Base-by-base conservation (phyloP, 164 flowering plant species). In the Sedum album region DNA sequence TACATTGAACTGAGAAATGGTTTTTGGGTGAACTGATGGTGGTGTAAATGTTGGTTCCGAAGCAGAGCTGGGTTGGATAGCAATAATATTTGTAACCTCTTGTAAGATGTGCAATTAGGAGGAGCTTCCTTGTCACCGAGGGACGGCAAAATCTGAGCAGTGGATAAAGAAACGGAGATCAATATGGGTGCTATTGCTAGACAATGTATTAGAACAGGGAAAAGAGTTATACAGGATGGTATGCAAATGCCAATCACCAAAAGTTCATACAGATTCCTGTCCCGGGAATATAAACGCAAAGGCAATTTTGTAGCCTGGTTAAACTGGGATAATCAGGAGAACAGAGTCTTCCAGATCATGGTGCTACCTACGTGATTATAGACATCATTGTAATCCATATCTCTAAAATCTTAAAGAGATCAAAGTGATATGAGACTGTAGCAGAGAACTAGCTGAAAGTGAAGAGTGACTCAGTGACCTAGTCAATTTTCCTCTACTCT, bases 51-150 rank as follows among this genome's bases (percentile, higher is more conserved):
- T 21, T 5, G 57, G 7, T 51, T 21, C 8, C 21, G 57, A n/a
- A 14, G 57, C 25, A 21, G 28, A 7, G 25, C 15, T 5, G 26
- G 25, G 11, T 49, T n/a, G 25, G 21, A 51, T 17, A 48, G 15
- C 10, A 14, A n/a, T 44, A 18, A 44, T n/a, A n/a, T 11, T 44
- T 9, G 48, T 15, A 44, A 13, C 20, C 20, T 15, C 17, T 4
- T 44, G 48, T 17, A 15, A 11, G 17, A 21, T n/a, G 57, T 2
- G 10, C 26, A 9, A 51, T n/a, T 23, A 26, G 10, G 57, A n/a
- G 10, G 57, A 3, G n/a, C 57, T n/a, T 51, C 57, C 28, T n/a
- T 51, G 57, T 51, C 57, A 51, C 57, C 28, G 57, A 51, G 57
- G 28, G 5, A 51, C 26, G 21, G 57, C 57, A n/a, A 51, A 51